Evolutionary conservation across 768 basidiomycete genomes (phyloP).

Genomic region (Cyclocybe aegerita): DNA sequence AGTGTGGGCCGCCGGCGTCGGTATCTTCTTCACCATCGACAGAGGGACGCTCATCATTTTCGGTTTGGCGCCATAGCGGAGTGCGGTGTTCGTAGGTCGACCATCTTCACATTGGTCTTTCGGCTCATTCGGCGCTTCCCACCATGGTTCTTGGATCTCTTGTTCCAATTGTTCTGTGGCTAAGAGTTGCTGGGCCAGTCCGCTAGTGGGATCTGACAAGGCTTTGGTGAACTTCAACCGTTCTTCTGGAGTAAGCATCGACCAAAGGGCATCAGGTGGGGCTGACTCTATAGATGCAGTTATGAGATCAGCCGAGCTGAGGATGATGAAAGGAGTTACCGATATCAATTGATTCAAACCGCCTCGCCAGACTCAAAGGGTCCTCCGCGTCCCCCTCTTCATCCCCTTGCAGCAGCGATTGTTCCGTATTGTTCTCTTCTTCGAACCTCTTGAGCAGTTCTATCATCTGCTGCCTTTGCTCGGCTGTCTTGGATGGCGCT

Average conservation of each 20-base stretch:
- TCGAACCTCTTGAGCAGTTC: slow-evolving; percentile 73
- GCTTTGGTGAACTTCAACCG: slow-evolving; percentile 57
- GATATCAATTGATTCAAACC: slow-evolving; percentile 60
- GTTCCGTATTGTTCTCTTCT: slow-evolving; percentile 47
- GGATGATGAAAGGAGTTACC: slow-evolving; percentile 38
- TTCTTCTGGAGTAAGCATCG: slow-evolving; percentile 58
- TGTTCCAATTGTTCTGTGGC: slow-evolving; percentile 53
- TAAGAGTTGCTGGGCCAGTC: slow-evolving; percentile 58
- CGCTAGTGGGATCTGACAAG: slow-evolving; percentile 61
- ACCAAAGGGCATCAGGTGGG: slow-evolving; percentile 59
- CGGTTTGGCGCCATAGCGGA: slow-evolving; percentile 38
- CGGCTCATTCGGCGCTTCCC: slow-evolving; percentile 40
- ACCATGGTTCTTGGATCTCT: slow-evolving; percentile 68
- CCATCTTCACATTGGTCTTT: slow-evolving; percentile 10
- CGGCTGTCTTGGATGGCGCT: slow-evolving; percentile 49
- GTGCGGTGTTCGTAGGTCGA: slow-evolving; percentile 1
- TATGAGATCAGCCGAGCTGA: not conserved
- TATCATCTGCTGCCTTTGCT: slow-evolving; percentile 67
- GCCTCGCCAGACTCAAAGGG: slow-evolving; percentile 42
- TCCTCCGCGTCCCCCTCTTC: slow-evolving; percentile 34
- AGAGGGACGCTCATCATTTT: slow-evolving; percentile 45
- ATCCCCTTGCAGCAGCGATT: slow-evolving; percentile 21
- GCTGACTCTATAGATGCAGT: slow-evolving; percentile 42
- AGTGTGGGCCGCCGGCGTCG: slow-evolving; percentile 32
- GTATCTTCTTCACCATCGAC: slow-evolving; percentile 38